Evolutionary conservation across 139 green algal genomes (phyloP).

Genomic region (Haematococcus sp.): DNA sequence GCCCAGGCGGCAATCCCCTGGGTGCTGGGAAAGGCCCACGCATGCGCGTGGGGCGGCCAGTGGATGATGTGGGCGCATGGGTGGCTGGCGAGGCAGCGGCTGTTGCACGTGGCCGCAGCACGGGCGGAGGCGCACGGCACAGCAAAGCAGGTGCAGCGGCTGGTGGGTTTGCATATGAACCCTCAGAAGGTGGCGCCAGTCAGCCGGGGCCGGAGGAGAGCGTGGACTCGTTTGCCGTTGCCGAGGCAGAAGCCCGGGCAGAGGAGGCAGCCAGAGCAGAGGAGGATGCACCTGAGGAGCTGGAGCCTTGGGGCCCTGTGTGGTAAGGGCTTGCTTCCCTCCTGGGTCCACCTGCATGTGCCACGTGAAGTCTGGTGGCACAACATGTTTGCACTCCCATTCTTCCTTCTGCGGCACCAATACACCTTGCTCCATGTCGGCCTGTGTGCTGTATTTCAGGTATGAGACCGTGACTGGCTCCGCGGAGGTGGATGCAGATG

Average conservation of each 20-base stretch:
- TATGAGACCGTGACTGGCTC: conserved; percentile 33
- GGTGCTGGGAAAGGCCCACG: not conserved
- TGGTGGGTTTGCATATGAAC: not conserved
- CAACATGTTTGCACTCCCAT: no score
- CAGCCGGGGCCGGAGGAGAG: not conserved
- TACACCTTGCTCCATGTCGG: no score
- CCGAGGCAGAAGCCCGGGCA: conserved; percentile 2
- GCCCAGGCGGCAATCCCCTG: no score
- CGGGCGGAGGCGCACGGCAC: not conserved
- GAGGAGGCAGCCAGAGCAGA: conserved; percentile 12
- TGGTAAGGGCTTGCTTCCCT: not conserved
- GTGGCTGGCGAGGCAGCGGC: not conserved
- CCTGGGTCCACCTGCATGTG: no score
- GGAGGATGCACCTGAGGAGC: conserved; percentile 11
- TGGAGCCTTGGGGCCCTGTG: conserved; percentile 23
- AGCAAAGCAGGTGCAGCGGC: not conserved
- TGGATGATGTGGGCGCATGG: no score
- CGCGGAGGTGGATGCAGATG: conserved; percentile 16
- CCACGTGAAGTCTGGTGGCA: no score
- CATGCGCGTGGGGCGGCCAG: no score
- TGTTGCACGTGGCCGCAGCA: not conserved
- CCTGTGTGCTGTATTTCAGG: not conserved
- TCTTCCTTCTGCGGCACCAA: no score
- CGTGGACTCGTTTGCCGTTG: conserved; percentile 16
- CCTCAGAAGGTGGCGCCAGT: not conserved